A percentile compares a stretch with the other conserved stretches of the same genome.
These are phyloP conservation scores for Yamadazyma paraphyllophila DNA, from an alignment of 805 yeast species.

Conservation along the genomic window DNA sequence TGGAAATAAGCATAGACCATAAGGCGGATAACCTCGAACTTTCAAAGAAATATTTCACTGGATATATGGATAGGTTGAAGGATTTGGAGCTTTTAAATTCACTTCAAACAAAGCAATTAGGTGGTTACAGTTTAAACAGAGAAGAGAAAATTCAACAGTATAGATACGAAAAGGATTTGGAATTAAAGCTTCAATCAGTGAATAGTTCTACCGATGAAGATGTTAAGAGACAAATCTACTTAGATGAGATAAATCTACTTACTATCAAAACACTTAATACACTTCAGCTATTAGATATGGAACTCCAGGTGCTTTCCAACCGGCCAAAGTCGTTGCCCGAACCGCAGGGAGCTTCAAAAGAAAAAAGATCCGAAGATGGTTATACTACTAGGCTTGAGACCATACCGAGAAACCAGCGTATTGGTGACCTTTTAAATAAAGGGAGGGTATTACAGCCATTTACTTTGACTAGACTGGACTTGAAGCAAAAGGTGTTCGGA, in stretches of 20 bases:
- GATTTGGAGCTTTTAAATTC: constrained; percentile 33
- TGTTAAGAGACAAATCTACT: constrained; percentile 49
- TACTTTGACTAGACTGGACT: constrained; percentile 62
- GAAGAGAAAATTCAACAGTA: constrained; percentile 71
- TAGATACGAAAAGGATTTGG: constrained; percentile 57
- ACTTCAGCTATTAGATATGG: constrained; percentile 63
- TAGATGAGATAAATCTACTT: constrained; percentile 53
- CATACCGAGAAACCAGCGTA: constrained; percentile 30
- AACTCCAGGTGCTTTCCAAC: constrained; percentile 57
- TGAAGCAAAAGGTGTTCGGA: constrained; percentile 71
- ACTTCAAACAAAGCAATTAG: constrained; percentile 14
- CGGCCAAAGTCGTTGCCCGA: constrained; percentile 25
- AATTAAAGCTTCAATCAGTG: constrained; percentile 31
- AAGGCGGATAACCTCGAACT: constrained; percentile 26
- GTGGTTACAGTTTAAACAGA: constrained; percentile 41
- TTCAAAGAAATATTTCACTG: constrained; percentile 43
- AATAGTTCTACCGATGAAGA: constrained; percentile 58
- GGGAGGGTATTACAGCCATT: constrained; percentile 87
- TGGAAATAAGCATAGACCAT: constrained; percentile 17
- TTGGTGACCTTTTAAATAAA: constrained; percentile 50
- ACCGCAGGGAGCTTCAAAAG: background rate
- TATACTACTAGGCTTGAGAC: constrained; percentile 66
- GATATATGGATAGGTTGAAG: constrained; percentile 44
- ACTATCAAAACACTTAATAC: constrained; percentile 53
- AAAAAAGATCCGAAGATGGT: constrained; percentile 27